Conservation (phyloP, 176 grass and related monocot genomes). For the Panicum miliaceum region DNA sequence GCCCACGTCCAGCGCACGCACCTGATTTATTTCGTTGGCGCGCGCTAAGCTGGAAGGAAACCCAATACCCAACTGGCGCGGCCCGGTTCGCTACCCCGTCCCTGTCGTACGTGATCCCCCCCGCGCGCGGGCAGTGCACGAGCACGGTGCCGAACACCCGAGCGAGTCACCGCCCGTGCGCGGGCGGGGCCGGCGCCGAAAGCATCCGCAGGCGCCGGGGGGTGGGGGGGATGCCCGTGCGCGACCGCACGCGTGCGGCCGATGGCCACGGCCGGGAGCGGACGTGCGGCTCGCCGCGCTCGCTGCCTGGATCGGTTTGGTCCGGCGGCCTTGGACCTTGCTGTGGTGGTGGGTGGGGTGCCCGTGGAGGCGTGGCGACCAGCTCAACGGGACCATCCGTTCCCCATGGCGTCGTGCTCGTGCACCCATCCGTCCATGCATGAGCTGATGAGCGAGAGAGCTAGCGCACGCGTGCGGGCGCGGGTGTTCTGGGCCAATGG, state of each 20-base stretch:
- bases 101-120: neutral
- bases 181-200: neutral
- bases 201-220: neutral
- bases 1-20: conserved; percentile 3
- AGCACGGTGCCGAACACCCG: neutral
- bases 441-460: too few species aligned
- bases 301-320: neutral
- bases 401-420: neutral
- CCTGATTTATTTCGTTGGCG: neutral
- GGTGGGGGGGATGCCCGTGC: too few species aligned
- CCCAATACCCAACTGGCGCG: neutral
- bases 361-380: neutral
- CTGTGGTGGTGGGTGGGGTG: neutral
- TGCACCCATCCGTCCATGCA: neutral
- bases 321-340: neutral
- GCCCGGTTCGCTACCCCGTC: neutral
- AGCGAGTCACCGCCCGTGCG: neutral
- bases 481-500: conserved; percentile 8
- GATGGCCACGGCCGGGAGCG: too few species aligned
- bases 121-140: neutral
- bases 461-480: neutral
- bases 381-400: neutral
- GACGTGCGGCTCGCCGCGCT: too few species aligned
- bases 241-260: neutral
- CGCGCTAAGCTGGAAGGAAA: neutral